Evolutionary conservation across 768 basidiomycete genomes (phyloP), one percentile per base, ranked within the genome.

Genomic region (Trametes cingulata): DNA sequence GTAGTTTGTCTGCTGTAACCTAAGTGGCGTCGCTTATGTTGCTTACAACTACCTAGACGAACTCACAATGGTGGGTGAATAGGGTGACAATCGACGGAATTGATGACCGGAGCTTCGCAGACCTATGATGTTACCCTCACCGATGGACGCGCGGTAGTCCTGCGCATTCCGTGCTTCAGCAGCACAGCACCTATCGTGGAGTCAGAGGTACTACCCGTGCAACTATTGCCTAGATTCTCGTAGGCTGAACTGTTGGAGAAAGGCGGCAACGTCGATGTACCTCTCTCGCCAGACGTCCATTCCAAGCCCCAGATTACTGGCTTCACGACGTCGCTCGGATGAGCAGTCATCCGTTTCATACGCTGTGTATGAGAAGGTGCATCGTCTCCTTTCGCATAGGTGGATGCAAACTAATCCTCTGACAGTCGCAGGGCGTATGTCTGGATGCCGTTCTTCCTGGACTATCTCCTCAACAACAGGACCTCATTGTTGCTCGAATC

Each of bases 221-320:
- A 3, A 19, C 27, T n/a, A 5, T 12, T 22, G 2, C 2, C 29
- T 2, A 22, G n/a, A n/a, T n/a, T n/a, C n/a, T 6, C 17, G 13
- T 14, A 24, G 20, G 19, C 33, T 53, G 39, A 37, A 19, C 2
- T 17, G 22, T 8, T 22, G 6, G 27, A 25, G 5, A 33, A 41
- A 74, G 73, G 63, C 68, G 13, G 72, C 72, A 33, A 75, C 74
- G 4, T 62, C 71, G 62, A 56, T 62, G 14, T 75, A 69, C 45
- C 35, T 75, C 20, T 56, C 63, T 15, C 60, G 67, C 19, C 58
- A 61, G 15, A 73, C 72, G 14, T 68, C 73, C 5, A 67, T 74
- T 17, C 74, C 73, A 43, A 65, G 67, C 3, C 69, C 70, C 0
- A 54, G 57, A 6, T 60, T 71, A 8, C 51, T 74, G 15, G 52